Conservation (phyloP, 257 asterid species). For the Fraxinus excelsior region DNA sequence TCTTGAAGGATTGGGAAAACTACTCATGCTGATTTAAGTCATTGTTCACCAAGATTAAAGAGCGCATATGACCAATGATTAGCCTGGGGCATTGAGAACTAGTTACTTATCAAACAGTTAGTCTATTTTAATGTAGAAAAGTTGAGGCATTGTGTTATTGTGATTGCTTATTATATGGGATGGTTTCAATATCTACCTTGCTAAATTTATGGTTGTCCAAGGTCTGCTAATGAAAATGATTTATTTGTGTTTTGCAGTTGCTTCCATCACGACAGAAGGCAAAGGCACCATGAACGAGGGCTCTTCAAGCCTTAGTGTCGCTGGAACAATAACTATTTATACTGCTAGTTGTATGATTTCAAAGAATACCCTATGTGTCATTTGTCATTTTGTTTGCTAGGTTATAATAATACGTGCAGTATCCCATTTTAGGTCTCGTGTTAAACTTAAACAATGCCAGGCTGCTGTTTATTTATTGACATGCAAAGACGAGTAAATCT, state of each 20-base stretch:
- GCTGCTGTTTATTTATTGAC: background rate
- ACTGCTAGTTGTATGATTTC: slow-evolving; percentile 23
- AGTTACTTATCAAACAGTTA: background rate
- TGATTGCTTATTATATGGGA: background rate
- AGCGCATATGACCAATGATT: background rate
- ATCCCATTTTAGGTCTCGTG: background rate
- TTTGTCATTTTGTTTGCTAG: slow-evolving; percentile 2
- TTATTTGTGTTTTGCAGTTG: slow-evolving; percentile 49
- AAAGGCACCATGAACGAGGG: slow-evolving; percentile 59
- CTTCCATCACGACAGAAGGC: slow-evolving; percentile 67
- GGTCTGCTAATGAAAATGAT: background rate
- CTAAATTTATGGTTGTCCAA: background rate
- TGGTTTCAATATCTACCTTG: background rate
- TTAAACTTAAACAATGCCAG: background rate
- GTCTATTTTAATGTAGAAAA: background rate
- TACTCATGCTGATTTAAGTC: background rate
- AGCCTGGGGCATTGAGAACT: background rate
- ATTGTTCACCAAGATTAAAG: background rate
- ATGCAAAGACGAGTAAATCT: background rate
- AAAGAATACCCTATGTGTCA: background rate
- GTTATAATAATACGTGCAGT: slow-evolving; percentile 26
- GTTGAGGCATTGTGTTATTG: background rate
- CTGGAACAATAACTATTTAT: slow-evolving; percentile 10
- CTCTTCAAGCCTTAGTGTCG: background rate
- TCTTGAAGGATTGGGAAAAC: background rate